Evolutionary conservation across 352 stramenopile species (phyloP).

Genomic region (Elongisporangium senticosum): DNA sequence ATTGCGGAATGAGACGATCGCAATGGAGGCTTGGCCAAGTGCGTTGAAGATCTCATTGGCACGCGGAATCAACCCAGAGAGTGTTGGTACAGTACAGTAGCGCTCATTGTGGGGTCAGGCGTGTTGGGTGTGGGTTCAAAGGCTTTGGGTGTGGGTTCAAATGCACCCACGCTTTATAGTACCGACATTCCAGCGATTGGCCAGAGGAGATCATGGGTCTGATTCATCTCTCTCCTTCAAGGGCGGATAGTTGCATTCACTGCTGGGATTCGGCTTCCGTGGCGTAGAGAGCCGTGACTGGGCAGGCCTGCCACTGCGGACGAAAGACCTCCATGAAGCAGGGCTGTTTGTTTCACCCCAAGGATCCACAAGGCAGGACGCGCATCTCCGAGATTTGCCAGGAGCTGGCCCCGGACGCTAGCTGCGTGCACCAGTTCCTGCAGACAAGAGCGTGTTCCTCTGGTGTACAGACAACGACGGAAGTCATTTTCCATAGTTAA

Average conservation of each 20-base stretch:
- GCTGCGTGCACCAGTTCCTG: slow-evolving; percentile 19
- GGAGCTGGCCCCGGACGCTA: slow-evolving; percentile 20
- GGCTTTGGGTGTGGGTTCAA: not conserved
- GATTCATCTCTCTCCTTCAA: too few species aligned
- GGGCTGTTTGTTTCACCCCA: too few species aligned
- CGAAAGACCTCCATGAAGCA: too few species aligned
- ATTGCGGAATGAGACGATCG: not conserved
- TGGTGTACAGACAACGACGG: too few species aligned
- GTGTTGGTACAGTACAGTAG: not conserved
- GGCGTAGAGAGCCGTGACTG: too few species aligned
- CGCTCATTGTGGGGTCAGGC: too few species aligned
- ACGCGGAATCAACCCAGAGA: not conserved
- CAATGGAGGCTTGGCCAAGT: not conserved
- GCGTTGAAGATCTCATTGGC: not conserved
- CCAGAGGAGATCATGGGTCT: too few species aligned
- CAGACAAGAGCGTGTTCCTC: slow-evolving; percentile 7
- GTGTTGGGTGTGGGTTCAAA: not conserved
- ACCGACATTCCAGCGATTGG: too few species aligned
- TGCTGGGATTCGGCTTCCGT: too few species aligned
- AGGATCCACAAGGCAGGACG: slow-evolving; percentile 18
- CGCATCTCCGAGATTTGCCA: slow-evolving; percentile 7
- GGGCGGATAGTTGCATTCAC: too few species aligned
- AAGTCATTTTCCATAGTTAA: too few species aligned
- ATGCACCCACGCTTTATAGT: not conserved
- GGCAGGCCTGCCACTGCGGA: too few species aligned